Evolutionary conservation across 2,329 filamentous ascomycete genomes (phyloP).

Genomic region (Purpureocillium lavendulum): DNA sequence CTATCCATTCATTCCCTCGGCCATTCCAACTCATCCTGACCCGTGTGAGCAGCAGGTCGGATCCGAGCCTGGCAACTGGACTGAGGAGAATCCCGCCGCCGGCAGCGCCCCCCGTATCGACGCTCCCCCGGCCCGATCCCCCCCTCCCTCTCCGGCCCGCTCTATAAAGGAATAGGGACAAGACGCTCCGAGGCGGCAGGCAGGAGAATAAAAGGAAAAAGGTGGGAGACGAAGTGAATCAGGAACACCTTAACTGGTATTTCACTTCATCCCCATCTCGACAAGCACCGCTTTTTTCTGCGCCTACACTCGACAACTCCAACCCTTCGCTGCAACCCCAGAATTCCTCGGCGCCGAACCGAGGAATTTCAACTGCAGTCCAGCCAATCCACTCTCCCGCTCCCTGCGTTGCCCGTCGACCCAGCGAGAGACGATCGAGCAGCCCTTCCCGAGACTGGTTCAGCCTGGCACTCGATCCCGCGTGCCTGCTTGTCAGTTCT

Average conservation of each 20-base stretch:
- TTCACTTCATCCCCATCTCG: constrained; percentile 18
- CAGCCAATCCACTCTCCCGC: constrained; percentile 17
- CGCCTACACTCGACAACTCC: constrained; percentile 12
- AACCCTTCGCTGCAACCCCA: constrained; percentile 9
- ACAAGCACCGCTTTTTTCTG: constrained; percentile 5
- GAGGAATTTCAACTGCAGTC: constrained; percentile 30
- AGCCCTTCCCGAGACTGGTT: constrained; percentile 27
- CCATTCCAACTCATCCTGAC: constrained; percentile 40
- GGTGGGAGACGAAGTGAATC: constrained; percentile 20
- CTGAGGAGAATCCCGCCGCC: constrained; percentile 24
- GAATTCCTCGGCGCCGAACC: constrained; percentile 35
- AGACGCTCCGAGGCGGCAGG: constrained; percentile 17
- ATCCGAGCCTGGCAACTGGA: constrained; percentile 20
- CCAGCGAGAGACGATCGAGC: constrained; percentile 17
- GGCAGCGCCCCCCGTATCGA: constrained; percentile 10
- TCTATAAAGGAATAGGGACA: constrained; percentile 17
- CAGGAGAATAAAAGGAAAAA: constrained; percentile 11
- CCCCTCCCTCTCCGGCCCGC: constrained; percentile 13
- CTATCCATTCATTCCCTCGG: constrained; percentile 48
- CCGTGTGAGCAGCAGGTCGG: constrained; percentile 24
- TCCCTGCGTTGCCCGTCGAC: constrained; percentile 15
- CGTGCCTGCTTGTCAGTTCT: not conserved
- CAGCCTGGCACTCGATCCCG: constrained; percentile 6
- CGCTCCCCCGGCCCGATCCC: constrained; percentile 8
- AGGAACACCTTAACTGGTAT: constrained; percentile 31